A percentile compares a stretch with the other conserved stretches of the same genome.
These are phyloP conservation scores for Articulospora tetracladia DNA, from an alignment of 495 filamentous ascomycete genomes.

Conservation along the genomic window DNA sequence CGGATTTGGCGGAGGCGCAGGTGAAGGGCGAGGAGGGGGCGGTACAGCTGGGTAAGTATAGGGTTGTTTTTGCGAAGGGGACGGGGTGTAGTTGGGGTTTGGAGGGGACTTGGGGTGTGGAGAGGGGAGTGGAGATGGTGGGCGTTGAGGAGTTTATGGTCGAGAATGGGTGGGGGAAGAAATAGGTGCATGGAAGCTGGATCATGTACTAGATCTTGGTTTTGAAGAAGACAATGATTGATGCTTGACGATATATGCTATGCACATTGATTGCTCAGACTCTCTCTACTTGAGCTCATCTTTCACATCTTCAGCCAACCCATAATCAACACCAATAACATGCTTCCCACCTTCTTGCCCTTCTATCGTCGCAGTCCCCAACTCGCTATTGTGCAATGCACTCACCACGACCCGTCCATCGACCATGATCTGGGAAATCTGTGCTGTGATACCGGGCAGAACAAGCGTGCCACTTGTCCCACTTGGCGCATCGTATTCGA, in stretches of 20 bases:
- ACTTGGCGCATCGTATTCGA: constrained; percentile 20
- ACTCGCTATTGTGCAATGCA: background rate
- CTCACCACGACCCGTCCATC: background rate
- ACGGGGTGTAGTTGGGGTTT: constrained; percentile 55
- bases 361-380: background rate
- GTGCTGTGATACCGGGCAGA: constrained; percentile 7
- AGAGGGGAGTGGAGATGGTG: constrained; percentile 36
- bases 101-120: constrained; percentile 42
- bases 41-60: constrained; percentile 52
- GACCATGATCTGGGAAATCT: background rate
- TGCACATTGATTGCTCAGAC: too few species aligned
- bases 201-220: too few species aligned
- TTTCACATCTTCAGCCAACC: background rate
- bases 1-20: constrained; percentile 27
- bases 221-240: too few species aligned
- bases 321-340: background rate
- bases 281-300: too few species aligned
- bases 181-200: too few species aligned
- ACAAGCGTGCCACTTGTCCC: constrained; percentile 24
- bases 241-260: too few species aligned
- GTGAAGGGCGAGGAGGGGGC: constrained; percentile 33
- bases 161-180: background rate
- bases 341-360: background rate
- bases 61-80: constrained; percentile 54
- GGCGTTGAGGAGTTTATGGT: constrained; percentile 28